These are phyloP conservation scores for Populus deltoides DNA, from an alignment of 345 rosid species.

Conservation along the genomic window DNA sequence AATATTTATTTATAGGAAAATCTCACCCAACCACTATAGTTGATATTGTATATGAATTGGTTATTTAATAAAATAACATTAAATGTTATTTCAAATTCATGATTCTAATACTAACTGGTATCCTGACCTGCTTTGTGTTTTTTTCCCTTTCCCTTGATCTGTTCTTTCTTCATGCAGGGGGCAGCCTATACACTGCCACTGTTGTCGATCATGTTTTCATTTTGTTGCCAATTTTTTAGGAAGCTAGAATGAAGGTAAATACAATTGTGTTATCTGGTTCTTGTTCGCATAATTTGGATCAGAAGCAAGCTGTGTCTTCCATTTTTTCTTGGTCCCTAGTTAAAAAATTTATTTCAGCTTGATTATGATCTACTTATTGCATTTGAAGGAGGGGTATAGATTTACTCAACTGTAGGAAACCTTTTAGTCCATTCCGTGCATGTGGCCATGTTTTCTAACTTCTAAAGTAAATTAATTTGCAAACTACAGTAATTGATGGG, in stretches of 20 bases:
- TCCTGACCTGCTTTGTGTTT: neutral
- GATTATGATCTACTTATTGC: neutral
- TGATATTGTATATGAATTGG: too few relatives aligned
- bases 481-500: neutral
- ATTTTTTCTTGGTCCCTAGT: neutral
- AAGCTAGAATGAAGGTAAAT: conserved; percentile 84
- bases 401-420: too few relatives aligned
- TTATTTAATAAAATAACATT: too few relatives aligned
- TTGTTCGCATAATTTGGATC: neutral
- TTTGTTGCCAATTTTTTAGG: conserved; percentile 69
- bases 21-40: too few relatives aligned
- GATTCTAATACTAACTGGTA: too few relatives aligned
- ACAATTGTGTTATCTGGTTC: neutral
- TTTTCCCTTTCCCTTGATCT: neutral
- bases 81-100: too few relatives aligned
- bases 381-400: too few relatives aligned
- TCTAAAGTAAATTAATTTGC: neutral
- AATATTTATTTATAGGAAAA: too few relatives aligned
- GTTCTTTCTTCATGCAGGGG: conserved; percentile 44
- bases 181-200: conserved; percentile 67
- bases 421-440: neutral
- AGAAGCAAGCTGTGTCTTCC: neutral
- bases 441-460: too few relatives aligned
- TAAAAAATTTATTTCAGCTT: neutral
- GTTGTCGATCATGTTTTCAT: conserved; percentile 83